Base-by-base conservation (phyloP, 2,329 filamentous ascomycete species). In the Knoxdaviesia proteae region DNA sequence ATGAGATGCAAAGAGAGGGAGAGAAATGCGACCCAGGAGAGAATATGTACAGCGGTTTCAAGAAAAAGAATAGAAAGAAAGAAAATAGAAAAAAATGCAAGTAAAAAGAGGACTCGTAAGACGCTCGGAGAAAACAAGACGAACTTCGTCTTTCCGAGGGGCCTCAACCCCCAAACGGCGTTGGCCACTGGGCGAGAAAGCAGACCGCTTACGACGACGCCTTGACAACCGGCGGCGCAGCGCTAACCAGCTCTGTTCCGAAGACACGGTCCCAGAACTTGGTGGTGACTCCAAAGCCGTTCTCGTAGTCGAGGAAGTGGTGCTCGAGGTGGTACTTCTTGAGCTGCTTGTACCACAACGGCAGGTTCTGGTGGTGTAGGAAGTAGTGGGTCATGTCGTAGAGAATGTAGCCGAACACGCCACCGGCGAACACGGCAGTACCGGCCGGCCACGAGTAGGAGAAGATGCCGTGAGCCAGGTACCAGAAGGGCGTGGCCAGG, bases 341-440 rank as follows among this genome's bases (percentile, higher is more conserved):
- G 53, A 96, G 73, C 49, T 76, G 69, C 61, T 82, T 83, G 65
- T 92, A 96, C 71, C 84, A 94, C 2, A 77, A 63, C 10, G 90
- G 90, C 3, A 98, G 74, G 52, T 84, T 92, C 62, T 81, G 75
- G 64, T 98, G 90, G 60, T 98, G 90, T 36, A 98, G 71, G 70
- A 98, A 98, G 68, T 96, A 98, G 60, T 98, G 90, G 2, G 90
- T 98, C 65, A 94, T 55, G 58, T 98, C 90, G 63, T 98, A 98
- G 67, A 81, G 86, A 48, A 94, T 71, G 58, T 98, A 98, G 45
- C 90, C 90, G 52, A 94, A 93, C 48, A 98, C 77, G 47, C 87
- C 90, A 41, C 90, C 90, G 53, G 78, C 88, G 65, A 71, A 98
- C 4, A 84, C 79, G 29, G 77, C 74, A 0, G 77, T 73, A 5